Base-by-base conservation (phyloP, 83 land plant genomes). In the Diphasiastrum complanatum region DNA sequence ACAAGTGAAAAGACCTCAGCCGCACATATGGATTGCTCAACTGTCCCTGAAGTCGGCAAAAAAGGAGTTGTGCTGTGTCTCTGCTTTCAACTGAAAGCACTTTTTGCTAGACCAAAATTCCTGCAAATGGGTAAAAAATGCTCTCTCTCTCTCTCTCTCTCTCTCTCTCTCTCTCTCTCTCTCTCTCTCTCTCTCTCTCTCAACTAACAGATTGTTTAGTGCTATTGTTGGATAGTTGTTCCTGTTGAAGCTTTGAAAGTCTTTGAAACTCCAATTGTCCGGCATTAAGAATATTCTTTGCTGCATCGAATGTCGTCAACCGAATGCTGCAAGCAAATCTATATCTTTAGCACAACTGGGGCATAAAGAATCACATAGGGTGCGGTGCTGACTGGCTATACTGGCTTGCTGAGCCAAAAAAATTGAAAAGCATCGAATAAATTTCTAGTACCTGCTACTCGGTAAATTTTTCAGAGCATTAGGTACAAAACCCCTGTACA, bases 401-500 rank as follows among this genome's bases (percentile, higher is more conserved):
- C 51, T 47, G 18, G n/a, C 23, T 48, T 47, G n/a, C 41, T 38
- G 11, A 14, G 41, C 41, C 6, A 38, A 14, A 6, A 14, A 38
- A 38, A 14, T 6, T 6, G 41, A 38, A 38, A 38, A 38, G 14
- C 11, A 38, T 38, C 11, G 11, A 38, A 47, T 18, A 47, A n/a
- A 48, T 6, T n/a, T n/a, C n/a, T n/a, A n/a, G 33, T 45, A 91
- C 97, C 97, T 91, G 95, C 91, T 91, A 40, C 82, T 91, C 34
- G 97, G 97, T 19, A 91, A 78, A 57, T 64, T 91, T 67, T 91
- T 91, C 60, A 91, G 71, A n/a, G 89, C 91, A 79, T 91, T 91
- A 20, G 97, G 97, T 50, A 91, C 71, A 78, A 91, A 87, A 25
- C 97, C 97, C 33, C 97, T 65, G 67, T 91, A 91, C 55, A 91